Conservation (phyloP, 306 rosid species). For the Parietaria judaica region DNA sequence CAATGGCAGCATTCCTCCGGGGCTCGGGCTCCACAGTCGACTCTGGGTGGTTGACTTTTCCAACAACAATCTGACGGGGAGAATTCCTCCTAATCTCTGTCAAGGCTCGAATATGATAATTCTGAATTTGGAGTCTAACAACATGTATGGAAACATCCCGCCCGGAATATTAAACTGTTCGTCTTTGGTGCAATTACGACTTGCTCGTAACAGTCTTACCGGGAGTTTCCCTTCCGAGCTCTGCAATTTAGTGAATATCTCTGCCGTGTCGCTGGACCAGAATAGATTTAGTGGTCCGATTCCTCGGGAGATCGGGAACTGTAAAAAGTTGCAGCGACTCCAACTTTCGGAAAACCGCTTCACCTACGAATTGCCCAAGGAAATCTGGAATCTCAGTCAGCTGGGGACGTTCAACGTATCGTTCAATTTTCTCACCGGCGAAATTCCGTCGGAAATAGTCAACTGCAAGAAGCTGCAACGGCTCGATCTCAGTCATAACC, state of each 20-base stretch:
- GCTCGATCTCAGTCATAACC: constrained; percentile 75
- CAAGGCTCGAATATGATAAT: constrained; percentile 45
- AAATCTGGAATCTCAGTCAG: constrained; percentile 70
- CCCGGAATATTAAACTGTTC: constrained; percentile 49
- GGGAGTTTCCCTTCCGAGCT: constrained; percentile 74
- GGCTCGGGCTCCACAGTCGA: constrained; percentile 54
- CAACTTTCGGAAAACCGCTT: constrained; percentile 72
- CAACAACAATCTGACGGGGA: constrained; percentile 54
- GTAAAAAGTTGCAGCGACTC: constrained; percentile 80
- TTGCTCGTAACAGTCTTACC: constrained; percentile 53
- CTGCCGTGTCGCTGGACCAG: constrained; percentile 62
- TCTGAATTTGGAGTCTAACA: constrained; percentile 62
- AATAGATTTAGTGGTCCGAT: constrained; percentile 76
- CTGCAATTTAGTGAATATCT: constrained; percentile 62
- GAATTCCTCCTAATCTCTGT: constrained; percentile 73
- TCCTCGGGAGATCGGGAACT: constrained; percentile 50
- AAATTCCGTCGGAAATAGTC: constrained; percentile 53
- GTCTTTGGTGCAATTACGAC: constrained; percentile 58
- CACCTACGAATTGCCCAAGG: constrained; percentile 66
- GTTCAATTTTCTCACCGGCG: constrained; percentile 55
- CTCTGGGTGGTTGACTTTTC: constrained; percentile 99
- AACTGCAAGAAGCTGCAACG: constrained; percentile 76
- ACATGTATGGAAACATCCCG: constrained; percentile 60
- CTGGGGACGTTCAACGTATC: constrained; percentile 84
- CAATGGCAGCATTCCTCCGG: constrained; percentile 59